These are phyloP conservation scores for Macrophomina tecta DNA, from an alignment of 2,329 filamentous ascomycete species.

Conservation along the genomic window DNA sequence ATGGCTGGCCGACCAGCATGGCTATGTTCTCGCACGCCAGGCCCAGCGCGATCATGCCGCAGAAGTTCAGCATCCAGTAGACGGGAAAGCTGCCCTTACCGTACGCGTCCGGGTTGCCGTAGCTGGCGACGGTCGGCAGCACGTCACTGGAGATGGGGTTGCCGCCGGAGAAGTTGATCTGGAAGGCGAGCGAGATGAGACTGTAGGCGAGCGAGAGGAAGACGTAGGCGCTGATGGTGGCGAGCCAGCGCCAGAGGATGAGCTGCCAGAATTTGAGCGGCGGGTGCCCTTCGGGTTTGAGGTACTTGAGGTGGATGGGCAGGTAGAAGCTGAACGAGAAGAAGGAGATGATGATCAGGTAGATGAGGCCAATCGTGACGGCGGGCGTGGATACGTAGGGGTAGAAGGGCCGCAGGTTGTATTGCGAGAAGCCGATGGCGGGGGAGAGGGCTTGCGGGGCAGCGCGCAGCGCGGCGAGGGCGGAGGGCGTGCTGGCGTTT, in stretches of 20 bases:
- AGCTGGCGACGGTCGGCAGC: conserved; percentile 41
- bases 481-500: conserved; percentile 48
- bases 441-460: conserved; percentile 62
- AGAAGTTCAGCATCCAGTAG: conserved; percentile 69
- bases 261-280: conserved; percentile 65
- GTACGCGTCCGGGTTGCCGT: conserved; percentile 59
- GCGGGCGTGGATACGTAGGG: conserved; percentile 62
- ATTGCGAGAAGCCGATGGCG: conserved; percentile 60
- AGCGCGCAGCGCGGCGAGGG: conserved; percentile 51
- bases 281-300: conserved; percentile 59
- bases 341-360: conserved; percentile 71
- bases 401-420: conserved; percentile 66
- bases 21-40: conserved; percentile 69
- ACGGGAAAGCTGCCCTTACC: conserved; percentile 64
- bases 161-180: conserved; percentile 61
- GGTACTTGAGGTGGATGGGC: conserved; percentile 66
- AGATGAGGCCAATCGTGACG: conserved; percentile 68
- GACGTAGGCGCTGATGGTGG: conserved; percentile 64
- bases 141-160: conserved; percentile 55
- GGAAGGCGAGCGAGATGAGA: conserved; percentile 67
- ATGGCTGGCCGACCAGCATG: conserved; percentile 67
- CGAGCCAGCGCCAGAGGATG: conserved; percentile 63
- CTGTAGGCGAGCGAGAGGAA: conserved; percentile 69
- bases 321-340: conserved; percentile 71
- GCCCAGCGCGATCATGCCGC: conserved; percentile 68